Conservation (phyloP, 306 rosid genomes). For the Cucurbita maxima region DNA sequence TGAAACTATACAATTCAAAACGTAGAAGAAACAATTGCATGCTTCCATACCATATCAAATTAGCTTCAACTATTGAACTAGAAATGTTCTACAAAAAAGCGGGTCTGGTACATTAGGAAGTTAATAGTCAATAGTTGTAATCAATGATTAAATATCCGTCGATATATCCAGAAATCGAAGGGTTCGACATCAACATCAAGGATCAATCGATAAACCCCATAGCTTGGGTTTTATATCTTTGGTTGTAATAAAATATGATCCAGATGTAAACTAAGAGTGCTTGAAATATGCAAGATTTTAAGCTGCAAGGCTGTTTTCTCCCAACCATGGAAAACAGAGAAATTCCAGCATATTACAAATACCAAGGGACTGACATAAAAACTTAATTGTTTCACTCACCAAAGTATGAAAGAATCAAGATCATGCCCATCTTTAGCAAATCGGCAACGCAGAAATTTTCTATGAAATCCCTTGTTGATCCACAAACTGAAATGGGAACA, state of each 20-base stretch:
- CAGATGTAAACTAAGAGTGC: too few species aligned
- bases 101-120: neutral
- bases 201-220: too few species aligned
- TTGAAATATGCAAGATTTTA: neutral
- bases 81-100: neutral
- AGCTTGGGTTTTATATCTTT: too few species aligned
- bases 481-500: constrained; percentile 39
- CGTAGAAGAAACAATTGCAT: neutral
- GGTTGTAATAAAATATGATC: too few species aligned
- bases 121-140: neutral
- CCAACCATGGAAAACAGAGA: neutral
- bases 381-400: constrained; percentile 24
- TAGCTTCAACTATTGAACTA: neutral
- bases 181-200: too few species aligned
- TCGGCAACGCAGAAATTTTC: constrained; percentile 51
- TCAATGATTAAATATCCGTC: neutral
- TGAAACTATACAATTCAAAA: neutral
- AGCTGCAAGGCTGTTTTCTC: neutral
- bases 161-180: too few species aligned
- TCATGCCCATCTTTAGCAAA: constrained; percentile 35
- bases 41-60: neutral
- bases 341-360: neutral
- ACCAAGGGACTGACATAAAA: neutral
- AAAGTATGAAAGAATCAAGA: constrained; percentile 35
- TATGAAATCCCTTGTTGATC: constrained; percentile 61